Percentiles rank a stretch among this genome's conserved stretches.
Evolutionary conservation across 192 early-diverging fungal genomes (phyloP).

Genomic region (Podila horticola): DNA sequence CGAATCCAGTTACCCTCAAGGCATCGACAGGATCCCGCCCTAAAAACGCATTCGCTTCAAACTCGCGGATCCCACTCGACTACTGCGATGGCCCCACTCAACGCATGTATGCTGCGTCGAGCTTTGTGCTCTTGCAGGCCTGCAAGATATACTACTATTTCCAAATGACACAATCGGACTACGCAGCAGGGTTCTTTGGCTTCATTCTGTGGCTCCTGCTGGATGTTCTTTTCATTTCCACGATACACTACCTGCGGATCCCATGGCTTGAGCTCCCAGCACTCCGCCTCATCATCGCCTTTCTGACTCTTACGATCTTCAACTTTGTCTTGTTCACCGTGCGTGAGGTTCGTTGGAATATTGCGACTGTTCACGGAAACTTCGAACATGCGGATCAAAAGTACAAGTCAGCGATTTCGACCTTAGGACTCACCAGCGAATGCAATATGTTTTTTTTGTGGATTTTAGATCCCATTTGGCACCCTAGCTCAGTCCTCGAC

Average conservation of each 20-base stretch:
- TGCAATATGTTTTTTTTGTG: not conserved
- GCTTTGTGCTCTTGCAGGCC: constrained; percentile 54
- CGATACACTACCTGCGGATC: constrained; percentile 52
- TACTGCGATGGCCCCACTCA: constrained; percentile 55
- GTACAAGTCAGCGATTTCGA: not conserved
- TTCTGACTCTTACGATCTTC: constrained; percentile 21
- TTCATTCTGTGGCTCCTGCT: constrained; percentile 52
- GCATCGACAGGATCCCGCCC: constrained; percentile 21
- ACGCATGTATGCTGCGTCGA: constrained; percentile 47
- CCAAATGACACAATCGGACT: constrained; percentile 28
- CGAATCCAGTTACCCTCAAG: constrained; percentile 32
- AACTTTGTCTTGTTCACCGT: constrained; percentile 47
- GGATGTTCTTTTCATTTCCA: constrained; percentile 49
- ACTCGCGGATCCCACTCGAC: constrained; percentile 39
- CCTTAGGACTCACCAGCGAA: too few species aligned
- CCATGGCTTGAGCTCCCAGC: constrained; percentile 61
- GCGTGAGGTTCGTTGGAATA: constrained; percentile 15
- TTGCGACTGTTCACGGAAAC: not conserved
- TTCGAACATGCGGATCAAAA: not conserved
- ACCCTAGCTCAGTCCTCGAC: constrained; percentile 22
- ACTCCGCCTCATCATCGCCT: constrained; percentile 32
- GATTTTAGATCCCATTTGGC: constrained; percentile 17
- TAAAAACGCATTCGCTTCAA: constrained; percentile 28
- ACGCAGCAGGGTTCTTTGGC: constrained; percentile 51
- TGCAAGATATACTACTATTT: constrained; percentile 48